Percentiles rank a stretch among this genome's conserved stretches.
Conservation (phyloP, 352 stramenopile species). For the Lagenidium giganteum region DNA sequence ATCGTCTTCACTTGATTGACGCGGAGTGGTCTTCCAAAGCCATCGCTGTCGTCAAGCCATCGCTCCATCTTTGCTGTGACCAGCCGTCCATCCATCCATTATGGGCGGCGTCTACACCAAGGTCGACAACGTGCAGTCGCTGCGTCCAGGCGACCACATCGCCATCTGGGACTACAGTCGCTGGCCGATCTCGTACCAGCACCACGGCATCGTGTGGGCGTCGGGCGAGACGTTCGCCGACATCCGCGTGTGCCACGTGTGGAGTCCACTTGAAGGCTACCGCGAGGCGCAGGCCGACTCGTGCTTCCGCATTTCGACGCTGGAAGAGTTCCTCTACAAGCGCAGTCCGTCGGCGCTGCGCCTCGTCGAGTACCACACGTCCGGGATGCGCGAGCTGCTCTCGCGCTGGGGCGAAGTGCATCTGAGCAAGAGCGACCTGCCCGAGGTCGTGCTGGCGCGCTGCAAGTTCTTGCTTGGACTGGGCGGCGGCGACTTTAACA, state of each 20-base stretch:
- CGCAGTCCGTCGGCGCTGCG: constrained; percentile 55
- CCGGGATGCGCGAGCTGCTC: constrained; percentile 65
- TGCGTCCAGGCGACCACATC: constrained; percentile 81
- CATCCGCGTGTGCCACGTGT: constrained; percentile 80
- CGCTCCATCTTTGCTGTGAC: no score
- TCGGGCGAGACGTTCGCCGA: constrained; percentile 57
- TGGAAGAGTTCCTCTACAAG: constrained; percentile 76
- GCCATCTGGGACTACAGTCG: constrained; percentile 83
- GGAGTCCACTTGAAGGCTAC: constrained; percentile 73
- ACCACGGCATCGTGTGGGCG: constrained; percentile 82
- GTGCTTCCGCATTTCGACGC: constrained; percentile 82
- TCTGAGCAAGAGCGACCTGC: constrained; percentile 73
- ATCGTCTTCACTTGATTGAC: no score
- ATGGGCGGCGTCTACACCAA: constrained; percentile 82
- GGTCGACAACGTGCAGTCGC: constrained; percentile 60
- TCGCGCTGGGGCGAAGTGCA: constrained; percentile 85
- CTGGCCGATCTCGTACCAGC: constrained; percentile 83
- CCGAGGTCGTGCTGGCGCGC: constrained; percentile 73
- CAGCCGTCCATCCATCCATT: no score
- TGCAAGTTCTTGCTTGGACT: constrained; percentile 81
- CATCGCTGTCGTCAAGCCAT: no score
- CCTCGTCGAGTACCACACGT: constrained; percentile 85
- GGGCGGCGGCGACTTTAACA: constrained; percentile 79
- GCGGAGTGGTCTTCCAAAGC: no score
- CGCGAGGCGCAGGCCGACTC: constrained; percentile 77